These are phyloP conservation scores for Monosporozyma solicola DNA, from an alignment of 805 yeast genomes.

Conservation along the genomic window DNA sequence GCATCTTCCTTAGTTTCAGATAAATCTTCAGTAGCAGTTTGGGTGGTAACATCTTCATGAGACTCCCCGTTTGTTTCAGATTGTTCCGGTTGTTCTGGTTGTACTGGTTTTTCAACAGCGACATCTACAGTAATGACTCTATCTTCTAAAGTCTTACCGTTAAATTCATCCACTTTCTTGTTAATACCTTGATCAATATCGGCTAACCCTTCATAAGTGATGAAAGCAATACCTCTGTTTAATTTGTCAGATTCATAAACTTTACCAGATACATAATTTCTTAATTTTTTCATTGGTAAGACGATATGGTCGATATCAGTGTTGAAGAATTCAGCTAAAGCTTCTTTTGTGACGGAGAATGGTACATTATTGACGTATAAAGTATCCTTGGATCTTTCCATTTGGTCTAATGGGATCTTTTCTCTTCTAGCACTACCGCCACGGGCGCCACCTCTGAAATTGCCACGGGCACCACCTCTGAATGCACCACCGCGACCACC, in stretches of 20 bases:
- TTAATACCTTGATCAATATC: slow-evolving; percentile 37
- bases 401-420: slow-evolving; percentile 31
- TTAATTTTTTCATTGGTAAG: slow-evolving; percentile 39
- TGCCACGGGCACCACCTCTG: slow-evolving; percentile 8
- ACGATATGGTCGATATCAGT: slow-evolving; percentile 40
- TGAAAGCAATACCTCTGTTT: slow-evolving; percentile 53
- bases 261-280: slow-evolving; percentile 26
- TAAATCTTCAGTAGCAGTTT: neutral
- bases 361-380: slow-evolving; percentile 56
- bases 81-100: slow-evolving; percentile 12
- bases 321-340: slow-evolving; percentile 44
- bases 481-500: slow-evolving; percentile 6
- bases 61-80: neutral
- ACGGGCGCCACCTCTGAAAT: slow-evolving; percentile 14
- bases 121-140: slow-evolving; percentile 57
- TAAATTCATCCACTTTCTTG: slow-evolving; percentile 57
- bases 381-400: slow-evolving; percentile 39
- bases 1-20: neutral
- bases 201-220: slow-evolving; percentile 35
- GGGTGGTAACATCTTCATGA: neutral
- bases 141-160: slow-evolving; percentile 59
- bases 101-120: slow-evolving; percentile 43
- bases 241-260: slow-evolving; percentile 31
- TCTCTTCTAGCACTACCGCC: slow-evolving; percentile 14
- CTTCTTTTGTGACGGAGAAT: slow-evolving; percentile 51